phyloP scores from a whole-genome alignment of 2,329 filamentous ascomycete genomes.

The Cordyceps cateniannulata region DNA sequence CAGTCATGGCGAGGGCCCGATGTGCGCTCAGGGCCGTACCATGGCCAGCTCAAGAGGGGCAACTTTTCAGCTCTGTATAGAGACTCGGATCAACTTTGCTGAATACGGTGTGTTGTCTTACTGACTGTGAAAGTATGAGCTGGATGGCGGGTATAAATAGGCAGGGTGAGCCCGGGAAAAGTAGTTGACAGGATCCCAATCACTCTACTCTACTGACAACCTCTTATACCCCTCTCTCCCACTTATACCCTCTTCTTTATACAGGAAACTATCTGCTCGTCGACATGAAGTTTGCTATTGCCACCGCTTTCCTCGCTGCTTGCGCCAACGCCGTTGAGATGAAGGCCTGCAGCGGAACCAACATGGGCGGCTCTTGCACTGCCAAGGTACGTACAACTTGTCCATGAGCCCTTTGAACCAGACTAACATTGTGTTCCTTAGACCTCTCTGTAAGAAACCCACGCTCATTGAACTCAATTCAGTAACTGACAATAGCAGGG shows the following conservation, averaged over 20 bases:
- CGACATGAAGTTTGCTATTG: constrained; percentile 9
- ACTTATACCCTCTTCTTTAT: neutral
- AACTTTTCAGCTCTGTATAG: neutral
- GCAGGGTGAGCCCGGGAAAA: neutral
- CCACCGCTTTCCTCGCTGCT: constrained; percentile 7
- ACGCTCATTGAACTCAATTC: neutral
- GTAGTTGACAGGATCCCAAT: neutral
- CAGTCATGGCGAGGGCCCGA: neutral
- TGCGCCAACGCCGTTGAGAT: constrained; percentile 12
- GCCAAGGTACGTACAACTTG: neutral
- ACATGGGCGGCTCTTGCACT: constrained; percentile 11
- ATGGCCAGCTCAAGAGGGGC: neutral
- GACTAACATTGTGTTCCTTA: neutral
- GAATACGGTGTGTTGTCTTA: neutral
- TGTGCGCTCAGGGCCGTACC: neutral
- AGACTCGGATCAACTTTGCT: neutral
- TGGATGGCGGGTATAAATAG: neutral
- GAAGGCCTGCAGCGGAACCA: constrained; percentile 10
- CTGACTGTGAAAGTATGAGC: neutral
- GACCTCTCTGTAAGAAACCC: constrained; percentile 3
- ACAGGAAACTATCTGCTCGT: neutral
- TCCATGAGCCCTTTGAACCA: neutral
- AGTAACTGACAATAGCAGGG: constrained; percentile 2
- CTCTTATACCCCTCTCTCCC: neutral
- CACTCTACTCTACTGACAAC: neutral